Evolutionary conservation across 2,329 filamentous ascomycete genomes (phyloP).

Genomic region (Botrytis fragariae): DNA sequence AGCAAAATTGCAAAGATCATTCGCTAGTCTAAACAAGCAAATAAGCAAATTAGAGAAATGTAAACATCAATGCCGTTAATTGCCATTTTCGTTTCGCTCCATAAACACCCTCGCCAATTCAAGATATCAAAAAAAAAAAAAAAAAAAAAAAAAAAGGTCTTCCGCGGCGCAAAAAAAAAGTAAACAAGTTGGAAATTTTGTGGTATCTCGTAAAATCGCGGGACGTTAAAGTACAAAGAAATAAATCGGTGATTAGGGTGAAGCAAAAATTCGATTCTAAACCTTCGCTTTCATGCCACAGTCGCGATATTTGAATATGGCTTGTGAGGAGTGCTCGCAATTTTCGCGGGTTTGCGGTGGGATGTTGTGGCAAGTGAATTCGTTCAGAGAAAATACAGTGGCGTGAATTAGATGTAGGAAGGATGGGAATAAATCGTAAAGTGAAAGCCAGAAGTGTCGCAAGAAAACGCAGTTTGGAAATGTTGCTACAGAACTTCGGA

Average conservation of each 20-base stretch:
- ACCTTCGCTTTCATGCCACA: not conserved
- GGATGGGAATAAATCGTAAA: not conserved
- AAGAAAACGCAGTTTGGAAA: not conserved
- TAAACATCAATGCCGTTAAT: not conserved
- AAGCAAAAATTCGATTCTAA: not conserved
- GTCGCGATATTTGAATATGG: not conserved
- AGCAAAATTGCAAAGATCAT: not conserved
- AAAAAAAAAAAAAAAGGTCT: not conserved
- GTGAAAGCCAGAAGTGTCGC: not conserved
- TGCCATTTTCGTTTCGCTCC: slow-evolving; percentile 6
- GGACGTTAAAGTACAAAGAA: slow-evolving; percentile 25
- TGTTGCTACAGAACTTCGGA: slow-evolving; percentile 11
- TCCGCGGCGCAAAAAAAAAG: not conserved
- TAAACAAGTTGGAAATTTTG: slow-evolving; percentile 16
- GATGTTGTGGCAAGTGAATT: slow-evolving; percentile 1
- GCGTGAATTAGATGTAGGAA: slow-evolving; percentile 10
- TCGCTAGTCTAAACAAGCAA: slow-evolving; percentile 10
- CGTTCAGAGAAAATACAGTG: slow-evolving; percentile 1
- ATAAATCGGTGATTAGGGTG: slow-evolving; percentile 3
- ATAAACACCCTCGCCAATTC: slow-evolving; percentile 17
- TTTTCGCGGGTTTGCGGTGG: not conserved
- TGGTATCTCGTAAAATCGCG: slow-evolving; percentile 31
- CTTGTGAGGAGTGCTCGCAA: not conserved
- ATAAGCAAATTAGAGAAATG: slow-evolving; percentile 9
- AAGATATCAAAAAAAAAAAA: slow-evolving; percentile 12